Base-by-base conservation (phyloP, 257 asterid genomes). In the Perilla frutescens region DNA sequence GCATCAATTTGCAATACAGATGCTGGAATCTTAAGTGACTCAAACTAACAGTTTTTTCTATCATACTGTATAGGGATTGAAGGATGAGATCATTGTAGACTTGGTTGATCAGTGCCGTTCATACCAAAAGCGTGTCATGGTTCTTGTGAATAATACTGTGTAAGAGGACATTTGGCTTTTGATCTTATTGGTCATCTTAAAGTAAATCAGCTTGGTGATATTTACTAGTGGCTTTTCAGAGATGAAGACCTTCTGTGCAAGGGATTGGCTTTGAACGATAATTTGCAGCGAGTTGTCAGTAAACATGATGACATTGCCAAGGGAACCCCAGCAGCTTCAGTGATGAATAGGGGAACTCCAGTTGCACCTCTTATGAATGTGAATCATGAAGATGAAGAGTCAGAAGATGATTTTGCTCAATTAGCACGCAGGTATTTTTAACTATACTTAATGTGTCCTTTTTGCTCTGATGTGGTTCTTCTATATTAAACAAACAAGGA, bases 21-120 rank as follows among this genome's bases (percentile, higher is more conserved):
- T 34, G 3, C 37, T 34, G 4, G 37, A 34, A 34, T 34, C 37
- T 34, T 1, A 39, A 7, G 73, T 34, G 14, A 59, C 63, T 39
- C 5, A 7, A 66, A 62, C 76, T 47, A 58, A 49, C 29, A 14
- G 1, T 34, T 56, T 62, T 58, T 59, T 73, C 8, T 11, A 11
- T 40, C 54, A 55, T 54, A 66, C 49, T 13, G 13, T 66, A 32
- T 83, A 95, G 99, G 92, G 96, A 37, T 74, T 95, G 78, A 89
- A 90, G 81, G 96, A 90, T 8, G 99, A 95, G 78, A 76, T 95
- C 75, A 92, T 95, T 68, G 91, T 87, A 60, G 98, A 95, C 88
- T 88, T 95, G 79, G 96, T 90, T 69, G 99, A 90, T 26, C 99
- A 92, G 84, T 95, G 98, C 60, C 95, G 84, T 39, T 85, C 96